Base-by-base conservation (phyloP, 768 basidiomycete genomes). In the Solioccasus polychromus region DNA sequence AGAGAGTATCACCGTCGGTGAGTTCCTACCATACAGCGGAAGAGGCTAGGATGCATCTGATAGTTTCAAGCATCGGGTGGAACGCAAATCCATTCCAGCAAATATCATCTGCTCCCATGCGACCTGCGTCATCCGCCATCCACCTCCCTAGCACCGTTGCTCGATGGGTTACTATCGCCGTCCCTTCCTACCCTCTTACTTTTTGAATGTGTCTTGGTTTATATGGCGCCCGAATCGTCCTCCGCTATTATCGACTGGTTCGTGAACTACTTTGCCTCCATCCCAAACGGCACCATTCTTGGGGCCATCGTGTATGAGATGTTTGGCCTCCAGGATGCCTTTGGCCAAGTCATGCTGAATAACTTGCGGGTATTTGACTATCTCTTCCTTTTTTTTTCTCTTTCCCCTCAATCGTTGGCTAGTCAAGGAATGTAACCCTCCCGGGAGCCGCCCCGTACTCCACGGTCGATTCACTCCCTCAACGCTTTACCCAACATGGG, bases 201-300 rank as follows among this genome's bases (percentile, higher is more conserved):
- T 8, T 92, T 91, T 50, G 95, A 98, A 73, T 98, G 95, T 55
- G 88, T 97, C 15, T 76, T 96, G 44, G 92, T 82, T 12, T 97
- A 99, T 67, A 88, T 97, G 83, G 53, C 76, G 76, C 82, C 88
- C 0, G 59, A 67, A 3, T 69, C 73, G 3, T 84, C 84, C 1
- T 71, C 76, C 23, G 69, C 68, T 1, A 59, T 96, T 11, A 68
- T 96, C 2, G 63, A 69, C 29, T 94, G 89, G 88, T 92, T 94
- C 58, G 71, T 77, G 2, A 69, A 77, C 44, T 74, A 73, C 45
- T 82, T 79, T 58, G n/a, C 45, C 9, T 52, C 51, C 12, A 20
- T 36, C 48, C 17, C 24, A 5, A 35, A 47, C 15, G 49, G 36
- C 19, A 42, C 45, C 20, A 15, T 48, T 28, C 69, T 81, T 2